phyloP scores from a whole-genome alignment of 148 eudicot species.

The Rhododendron griersonianum region DNA sequence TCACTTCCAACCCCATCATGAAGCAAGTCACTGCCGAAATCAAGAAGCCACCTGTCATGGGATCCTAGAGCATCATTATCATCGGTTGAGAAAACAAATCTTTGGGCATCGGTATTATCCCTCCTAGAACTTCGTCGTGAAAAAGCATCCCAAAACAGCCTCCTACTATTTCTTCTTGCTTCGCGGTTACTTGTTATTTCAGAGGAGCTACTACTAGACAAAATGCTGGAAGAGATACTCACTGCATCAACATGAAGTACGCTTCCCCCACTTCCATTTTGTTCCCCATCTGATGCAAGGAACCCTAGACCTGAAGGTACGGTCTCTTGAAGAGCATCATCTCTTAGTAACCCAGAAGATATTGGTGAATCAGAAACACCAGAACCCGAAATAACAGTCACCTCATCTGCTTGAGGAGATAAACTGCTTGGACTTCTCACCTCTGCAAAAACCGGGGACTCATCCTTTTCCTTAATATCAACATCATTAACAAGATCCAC shows the following conservation, averaged over 20 bases:
- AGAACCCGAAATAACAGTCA: conserved; percentile 25
- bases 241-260: conserved; percentile 48
- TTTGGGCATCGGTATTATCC: conserved; percentile 36
- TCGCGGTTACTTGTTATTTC: conserved; percentile 42
- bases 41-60: conserved; percentile 68
- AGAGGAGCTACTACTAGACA: conserved; percentile 33
- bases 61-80: conserved; percentile 48
- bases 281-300: conserved; percentile 42
- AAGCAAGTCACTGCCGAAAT: conserved; percentile 48
- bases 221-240: conserved; percentile 42
- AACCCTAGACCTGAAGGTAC: conserved; percentile 36
- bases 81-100: conserved; percentile 44
- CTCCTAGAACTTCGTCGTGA: conserved; percentile 62
- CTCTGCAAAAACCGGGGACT: conserved; percentile 13
- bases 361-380: conserved; percentile 25
- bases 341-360: conserved; percentile 27
- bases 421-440: conserved; percentile 17
- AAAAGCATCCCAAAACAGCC: conserved; percentile 73
- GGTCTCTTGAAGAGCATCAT: conserved; percentile 34
- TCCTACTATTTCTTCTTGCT: conserved; percentile 59
- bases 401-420: conserved; percentile 23
- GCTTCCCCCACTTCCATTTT: conserved; percentile 34
- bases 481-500: conserved; percentile 7
- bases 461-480: conserved; percentile 7
- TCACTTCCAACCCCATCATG: conserved; percentile 46